Conservation (phyloP, 2,329 filamentous ascomycete species). For the Parastagonospora avenae region DNA sequence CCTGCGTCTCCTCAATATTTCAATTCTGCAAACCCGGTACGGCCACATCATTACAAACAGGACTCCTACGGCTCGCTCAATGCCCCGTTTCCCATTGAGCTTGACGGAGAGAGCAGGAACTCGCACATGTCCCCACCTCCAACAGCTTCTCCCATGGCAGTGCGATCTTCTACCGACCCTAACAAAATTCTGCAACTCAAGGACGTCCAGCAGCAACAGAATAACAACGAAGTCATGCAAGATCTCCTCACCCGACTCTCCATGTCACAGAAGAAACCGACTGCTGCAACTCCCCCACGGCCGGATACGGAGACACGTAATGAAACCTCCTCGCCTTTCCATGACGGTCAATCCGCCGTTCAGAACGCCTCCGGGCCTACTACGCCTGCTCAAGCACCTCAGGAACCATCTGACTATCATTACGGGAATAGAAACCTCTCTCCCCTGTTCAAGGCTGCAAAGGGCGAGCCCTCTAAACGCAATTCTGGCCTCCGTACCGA, state of each 20-base stretch:
- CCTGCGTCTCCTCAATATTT: slow-evolving; percentile 26
- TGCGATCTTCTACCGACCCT: slow-evolving; percentile 41
- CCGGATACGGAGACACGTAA: slow-evolving; percentile 29
- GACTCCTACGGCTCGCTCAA: slow-evolving; percentile 55
- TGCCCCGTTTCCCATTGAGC: slow-evolving; percentile 70
- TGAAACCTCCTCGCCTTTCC: slow-evolving; percentile 49
- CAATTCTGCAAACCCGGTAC: slow-evolving; percentile 12
- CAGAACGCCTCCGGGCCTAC: slow-evolving; percentile 41
- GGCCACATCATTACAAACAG: slow-evolving; percentile 47
- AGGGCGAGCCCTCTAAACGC: slow-evolving; percentile 48
- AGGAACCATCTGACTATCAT: slow-evolving; percentile 37
- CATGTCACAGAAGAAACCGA: slow-evolving; percentile 37
- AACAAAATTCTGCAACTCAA: slow-evolving; percentile 32
- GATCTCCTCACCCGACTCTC: slow-evolving; percentile 50
- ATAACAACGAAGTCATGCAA: slow-evolving; percentile 51
- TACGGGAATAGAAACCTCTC: slow-evolving; percentile 56
- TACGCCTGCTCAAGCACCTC: slow-evolving; percentile 35
- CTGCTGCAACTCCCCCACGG: slow-evolving; percentile 28
- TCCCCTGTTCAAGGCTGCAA: slow-evolving; percentile 55
- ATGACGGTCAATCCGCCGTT: slow-evolving; percentile 37
- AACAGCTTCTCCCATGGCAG: slow-evolving; percentile 23
- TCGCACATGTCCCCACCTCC: slow-evolving; percentile 30
- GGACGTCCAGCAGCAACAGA: slow-evolving; percentile 45
- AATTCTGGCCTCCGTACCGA: slow-evolving; percentile 53
- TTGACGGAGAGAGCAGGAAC: slow-evolving; percentile 52